Conservation (phyloP, 306 rosid genomes). For the Echinosophora koreensis region DNA sequence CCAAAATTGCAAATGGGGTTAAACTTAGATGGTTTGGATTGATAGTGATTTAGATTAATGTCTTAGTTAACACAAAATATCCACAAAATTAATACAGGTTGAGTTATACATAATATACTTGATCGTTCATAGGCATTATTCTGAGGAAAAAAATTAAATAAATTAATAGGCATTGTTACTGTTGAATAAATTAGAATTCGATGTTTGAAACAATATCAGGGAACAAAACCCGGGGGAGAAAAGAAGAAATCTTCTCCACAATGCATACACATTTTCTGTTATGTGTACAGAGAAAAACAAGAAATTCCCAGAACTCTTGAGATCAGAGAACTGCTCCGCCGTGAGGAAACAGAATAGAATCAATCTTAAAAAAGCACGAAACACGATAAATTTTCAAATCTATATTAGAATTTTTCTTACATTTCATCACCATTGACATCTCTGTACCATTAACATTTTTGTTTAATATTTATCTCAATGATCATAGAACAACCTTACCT, state of each 20-base stretch:
- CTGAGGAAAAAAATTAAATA: background rate
- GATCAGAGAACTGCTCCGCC: constrained; percentile 17
- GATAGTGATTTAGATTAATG: background rate
- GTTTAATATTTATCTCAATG: constrained; percentile 8
- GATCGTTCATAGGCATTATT: background rate
- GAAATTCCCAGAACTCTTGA: constrained; percentile 19
- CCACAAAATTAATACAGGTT: background rate
- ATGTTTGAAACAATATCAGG: background rate
- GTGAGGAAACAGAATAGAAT: background rate
- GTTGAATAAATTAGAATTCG: constrained; percentile 25
- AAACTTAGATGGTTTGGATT: background rate
- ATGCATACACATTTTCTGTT: background rate
- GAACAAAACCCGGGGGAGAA: background rate
- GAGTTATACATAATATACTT: background rate
- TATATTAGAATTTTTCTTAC: constrained; percentile 7
- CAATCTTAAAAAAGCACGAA: constrained; percentile 6
- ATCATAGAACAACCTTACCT: constrained; percentile 50
- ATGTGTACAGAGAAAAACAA: background rate
- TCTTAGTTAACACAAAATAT: background rate
- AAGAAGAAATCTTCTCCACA: constrained; percentile 2
- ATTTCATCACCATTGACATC: constrained; percentile 8
- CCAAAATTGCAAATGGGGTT: background rate
- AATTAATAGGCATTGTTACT: background rate
- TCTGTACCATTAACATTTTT: constrained; percentile 2
- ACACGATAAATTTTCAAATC: constrained; percentile 14